These are phyloP conservation scores for Suillus variegatus DNA, from an alignment of 768 basidiomycete genomes.

Conservation along the genomic window DNA sequence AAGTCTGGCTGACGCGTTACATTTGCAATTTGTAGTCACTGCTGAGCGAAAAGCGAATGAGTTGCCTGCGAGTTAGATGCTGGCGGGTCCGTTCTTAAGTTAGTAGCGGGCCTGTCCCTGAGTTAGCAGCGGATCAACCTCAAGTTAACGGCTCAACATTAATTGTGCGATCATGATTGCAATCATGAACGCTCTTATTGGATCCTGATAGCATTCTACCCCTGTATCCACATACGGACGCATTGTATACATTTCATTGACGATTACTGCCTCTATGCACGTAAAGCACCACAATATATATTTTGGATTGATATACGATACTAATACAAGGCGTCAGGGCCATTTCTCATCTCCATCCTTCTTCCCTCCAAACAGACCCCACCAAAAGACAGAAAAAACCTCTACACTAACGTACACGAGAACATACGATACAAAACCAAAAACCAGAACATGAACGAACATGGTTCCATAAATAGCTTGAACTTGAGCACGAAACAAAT, in stretches of 20 bases:
- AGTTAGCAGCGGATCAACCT: not conserved
- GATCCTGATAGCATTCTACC: not conserved
- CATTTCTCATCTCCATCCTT: conserved; percentile 7
- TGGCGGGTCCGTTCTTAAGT: not conserved
- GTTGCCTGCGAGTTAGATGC: conserved; percentile 1
- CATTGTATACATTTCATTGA: not conserved
- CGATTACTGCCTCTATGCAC: not conserved
- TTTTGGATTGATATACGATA: conserved; percentile 25
- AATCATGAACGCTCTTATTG: not conserved
- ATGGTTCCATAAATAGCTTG: conserved; percentile 6
- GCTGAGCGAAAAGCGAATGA: conserved; percentile 52
- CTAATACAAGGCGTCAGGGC: conserved; percentile 24
- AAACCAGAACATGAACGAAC: not conserved
- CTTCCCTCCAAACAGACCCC: not conserved
- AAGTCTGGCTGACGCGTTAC: not conserved
- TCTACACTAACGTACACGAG: conserved; percentile 17
- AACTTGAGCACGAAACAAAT: not conserved
- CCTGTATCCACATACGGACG: not conserved
- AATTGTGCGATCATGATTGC: not conserved
- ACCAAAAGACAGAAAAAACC: not conserved
- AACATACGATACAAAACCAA: not conserved
- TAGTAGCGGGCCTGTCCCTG: not conserved
- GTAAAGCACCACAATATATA: conserved; percentile 2
- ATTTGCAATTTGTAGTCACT: conserved; percentile 39
- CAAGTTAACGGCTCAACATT: not conserved